Base-by-base conservation (phyloP, 352 stramenopile species). In the Thalassiosira hispida region DNA sequence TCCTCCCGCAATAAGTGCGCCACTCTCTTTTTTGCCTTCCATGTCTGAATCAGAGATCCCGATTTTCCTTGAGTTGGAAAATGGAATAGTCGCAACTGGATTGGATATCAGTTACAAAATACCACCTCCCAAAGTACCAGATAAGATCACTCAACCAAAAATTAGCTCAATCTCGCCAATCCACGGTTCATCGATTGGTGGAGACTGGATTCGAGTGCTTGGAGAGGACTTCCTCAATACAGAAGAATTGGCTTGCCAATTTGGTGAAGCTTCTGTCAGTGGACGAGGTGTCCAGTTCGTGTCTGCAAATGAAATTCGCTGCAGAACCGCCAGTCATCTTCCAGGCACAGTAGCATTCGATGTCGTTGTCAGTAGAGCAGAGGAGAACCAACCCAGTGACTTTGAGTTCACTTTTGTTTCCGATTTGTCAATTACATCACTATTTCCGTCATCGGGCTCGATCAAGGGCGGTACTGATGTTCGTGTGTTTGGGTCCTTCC, bases 151-250 rank as follows among this genome's bases (percentile, higher is more conserved):
- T 8, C 49, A 87, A 63, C 75, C 78, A 51, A 33, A 59, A 33
- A 46, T 89, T 64, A 47, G 11, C 14, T 65, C 38, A 16, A 44
- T 87, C 5, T 42, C n/a, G 25, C 84, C 84, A 64, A 68, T 22
- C 27, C 65, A 73, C 70, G 78, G 63, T 7, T 64, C 66, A 53
- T 81, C 73, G 23, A 18, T 18, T 47, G 84, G 78, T 27, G 55
- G 64, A 6, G 65, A 79, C 8, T 81, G 71, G 77, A 60, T 91
- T 55, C 49, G 29, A 25, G 57, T 87, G 44, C 55, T 70, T 67
- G 84, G 84, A n/a, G 51, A 79, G 23, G 57, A 55, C 33, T 91
- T 91, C 31, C 35, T 84, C 7, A 87, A 87, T 53, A 77, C 18
- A 52, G 67, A 67, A 7, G 64, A 69, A 33, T 55, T 91, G 23